Evolutionary conservation across 768 basidiomycete genomes (phyloP).

Genomic region (Clathrus columnatus): DNA sequence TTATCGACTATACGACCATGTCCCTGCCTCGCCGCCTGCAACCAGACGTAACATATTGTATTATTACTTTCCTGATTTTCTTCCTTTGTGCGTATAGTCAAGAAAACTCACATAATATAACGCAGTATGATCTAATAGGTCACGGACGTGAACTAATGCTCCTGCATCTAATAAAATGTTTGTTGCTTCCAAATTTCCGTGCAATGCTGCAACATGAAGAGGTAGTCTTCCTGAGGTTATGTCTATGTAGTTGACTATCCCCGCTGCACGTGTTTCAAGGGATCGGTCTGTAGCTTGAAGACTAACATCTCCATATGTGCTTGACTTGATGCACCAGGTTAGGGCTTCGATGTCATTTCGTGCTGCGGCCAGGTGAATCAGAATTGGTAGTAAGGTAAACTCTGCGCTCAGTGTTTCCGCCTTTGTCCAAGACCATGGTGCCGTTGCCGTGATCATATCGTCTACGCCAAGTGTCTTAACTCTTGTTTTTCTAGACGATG

Average conservation of each 20-base stretch:
- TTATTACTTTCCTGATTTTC: not conserved
- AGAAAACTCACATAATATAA: slow-evolving; percentile 56
- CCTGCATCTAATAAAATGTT: slow-evolving; percentile 56
- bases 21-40: slow-evolving; percentile 21
- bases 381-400: slow-evolving; percentile 61
- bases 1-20: slow-evolving; percentile 51
- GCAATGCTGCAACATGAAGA: slow-evolving; percentile 69
- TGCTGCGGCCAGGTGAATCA: slow-evolving; percentile 73
- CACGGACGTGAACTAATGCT: slow-evolving; percentile 75
- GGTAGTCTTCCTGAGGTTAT: slow-evolving; percentile 64
- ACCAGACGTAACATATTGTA: not conserved
- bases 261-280: slow-evolving; percentile 43
- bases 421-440: slow-evolving; percentile 73
- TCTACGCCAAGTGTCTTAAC: slow-evolving; percentile 30
- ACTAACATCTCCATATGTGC: slow-evolving; percentile 14
- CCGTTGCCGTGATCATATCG: slow-evolving; percentile 34
- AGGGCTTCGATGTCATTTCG: slow-evolving; percentile 58
- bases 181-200: slow-evolving; percentile 41
- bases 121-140: slow-evolving; percentile 72
- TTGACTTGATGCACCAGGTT: slow-evolving; percentile 43
- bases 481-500: slow-evolving; percentile 30
- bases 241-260: slow-evolving; percentile 67
- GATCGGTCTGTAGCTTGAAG: slow-evolving; percentile 10
- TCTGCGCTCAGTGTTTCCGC: slow-evolving; percentile 66
- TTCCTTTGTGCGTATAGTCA: not conserved